Base-by-base conservation (phyloP, 371 early-diverging fungal genomes). In the Apophysomyces elegans region DNA sequence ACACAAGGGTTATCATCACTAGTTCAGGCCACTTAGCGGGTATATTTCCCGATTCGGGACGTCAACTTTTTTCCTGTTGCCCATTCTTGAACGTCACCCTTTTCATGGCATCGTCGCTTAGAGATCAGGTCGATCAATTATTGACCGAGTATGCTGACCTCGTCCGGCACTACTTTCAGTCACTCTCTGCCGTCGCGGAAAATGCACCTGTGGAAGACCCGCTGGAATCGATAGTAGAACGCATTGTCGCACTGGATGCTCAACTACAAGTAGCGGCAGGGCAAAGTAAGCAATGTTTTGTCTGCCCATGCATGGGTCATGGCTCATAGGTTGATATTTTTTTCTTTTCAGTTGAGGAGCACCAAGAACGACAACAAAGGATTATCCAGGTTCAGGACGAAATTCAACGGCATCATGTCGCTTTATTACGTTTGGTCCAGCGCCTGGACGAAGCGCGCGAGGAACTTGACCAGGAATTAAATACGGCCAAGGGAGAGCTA, bases 331-430 rank as follows among this genome's bases (percentile, higher is more conserved):
- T 26, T 26, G 32, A 1, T 26, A 26, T 26, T 26, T 26, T 26
- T 26, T 26, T 26, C 32, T 37, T 36, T 57, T 45, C 50, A 83
- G 84, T 83, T 66, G 79, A 79, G 50, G 73, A 75, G 32, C 84
- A 83, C 62, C 84, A 83, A 59, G 59, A 64, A 43, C 77, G 74
- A 18, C 84, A 83, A 64, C 71, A 66, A 39, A 69, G 65, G 13
- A 83, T 83, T n/a, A 76, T 75, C 35, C 67, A 73, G 37, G 78
- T 72, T 5, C 84, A 83, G 43, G 79, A 80, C 37, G 81, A 80
- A 37, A 78, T 80, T 56, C 76, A 78, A 38, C 67, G 66, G 14
- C 73, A 80, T 57, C 78, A 80, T n/a, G 45, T 66, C 18, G 72
- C 72, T 7, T 63, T 80, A 8, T 61, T 80, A 0, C 57, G 67